These are phyloP conservation scores for Fraxinus sp. DNA, from an alignment of 305 asterid species.

Conservation along the genomic window DNA sequence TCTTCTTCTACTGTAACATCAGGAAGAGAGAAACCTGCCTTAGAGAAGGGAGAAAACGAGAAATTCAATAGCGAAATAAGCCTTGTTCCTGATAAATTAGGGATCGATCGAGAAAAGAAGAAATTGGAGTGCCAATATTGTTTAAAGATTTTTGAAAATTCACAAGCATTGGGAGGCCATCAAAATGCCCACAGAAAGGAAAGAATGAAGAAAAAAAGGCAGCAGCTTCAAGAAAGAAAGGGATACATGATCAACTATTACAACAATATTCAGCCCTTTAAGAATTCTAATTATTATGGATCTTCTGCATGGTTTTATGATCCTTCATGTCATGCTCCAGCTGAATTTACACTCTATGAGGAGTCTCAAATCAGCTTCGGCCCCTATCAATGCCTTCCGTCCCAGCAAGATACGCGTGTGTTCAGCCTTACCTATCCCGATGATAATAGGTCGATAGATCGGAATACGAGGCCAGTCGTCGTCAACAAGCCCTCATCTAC, in stretches of 20 bases:
- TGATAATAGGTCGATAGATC: slow-evolving; percentile 24
- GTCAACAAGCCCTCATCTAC: slow-evolving; percentile 23
- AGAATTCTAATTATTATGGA: slow-evolving; percentile 23
- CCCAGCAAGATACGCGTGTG: slow-evolving; percentile 32
- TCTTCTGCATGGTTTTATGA: slow-evolving; percentile 53
- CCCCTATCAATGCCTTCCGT: slow-evolving; percentile 8
- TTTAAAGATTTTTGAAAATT: slow-evolving; percentile 64
- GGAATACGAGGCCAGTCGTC: slow-evolving; percentile 22
- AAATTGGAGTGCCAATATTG: slow-evolving; percentile 82
- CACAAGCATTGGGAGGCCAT: slow-evolving; percentile 94
- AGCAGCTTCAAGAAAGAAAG: slow-evolving; percentile 78
- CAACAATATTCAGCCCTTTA: slow-evolving; percentile 48
- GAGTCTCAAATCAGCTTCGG: slow-evolving; percentile 67
- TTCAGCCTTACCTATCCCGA: slow-evolving; percentile 46
- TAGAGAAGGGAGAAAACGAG: slow-evolving; percentile 20
- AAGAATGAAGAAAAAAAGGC: slow-evolving; percentile 70
- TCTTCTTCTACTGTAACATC: slow-evolving; percentile 57
- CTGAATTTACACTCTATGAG: slow-evolving; percentile 37
- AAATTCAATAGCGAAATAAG: background rate
- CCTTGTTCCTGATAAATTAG: background rate
- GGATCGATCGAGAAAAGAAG: slow-evolving; percentile 27
- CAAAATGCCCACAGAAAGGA: slow-evolving; percentile 97
- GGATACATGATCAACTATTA: slow-evolving; percentile 53
- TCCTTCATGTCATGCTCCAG: slow-evolving; percentile 33
- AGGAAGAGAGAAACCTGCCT: slow-evolving; percentile 9